phyloP scores from a whole-genome alignment of 352 stramenopile genomes.

The Globisporangium perplexum region DNA sequence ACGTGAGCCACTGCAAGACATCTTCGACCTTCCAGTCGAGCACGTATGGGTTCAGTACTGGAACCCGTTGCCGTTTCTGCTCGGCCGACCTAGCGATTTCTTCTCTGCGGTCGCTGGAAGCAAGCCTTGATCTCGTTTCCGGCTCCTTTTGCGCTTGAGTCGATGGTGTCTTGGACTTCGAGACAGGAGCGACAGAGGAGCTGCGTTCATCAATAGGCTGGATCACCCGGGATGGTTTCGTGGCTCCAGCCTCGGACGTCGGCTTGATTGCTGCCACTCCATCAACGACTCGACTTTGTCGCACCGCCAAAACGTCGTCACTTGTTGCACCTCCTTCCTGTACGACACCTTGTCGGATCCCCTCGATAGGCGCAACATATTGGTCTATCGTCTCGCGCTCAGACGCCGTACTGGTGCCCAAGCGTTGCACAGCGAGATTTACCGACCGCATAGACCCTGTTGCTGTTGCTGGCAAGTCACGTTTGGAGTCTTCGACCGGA shows the following conservation, averaged over 20 bases:
- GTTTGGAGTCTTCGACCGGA: no score
- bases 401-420: not conserved
- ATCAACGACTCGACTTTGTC: no score
- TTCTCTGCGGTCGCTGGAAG: not conserved
- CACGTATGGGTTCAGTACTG: constrained; percentile 15
- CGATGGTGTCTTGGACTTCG: no score
- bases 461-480: no score
- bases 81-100: not conserved
- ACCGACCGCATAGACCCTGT: no score
- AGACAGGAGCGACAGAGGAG: no score
- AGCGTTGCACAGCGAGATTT: no score
- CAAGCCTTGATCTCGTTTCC: no score
- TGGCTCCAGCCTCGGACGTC: no score
- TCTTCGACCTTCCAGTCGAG: constrained; percentile 50
- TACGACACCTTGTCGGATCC: not conserved
- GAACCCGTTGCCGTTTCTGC: not conserved
- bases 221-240: no score
- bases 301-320: not conserved
- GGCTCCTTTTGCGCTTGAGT: not conserved
- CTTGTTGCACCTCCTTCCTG: not conserved
- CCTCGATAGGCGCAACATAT: constrained; percentile 1
- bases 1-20: constrained; percentile 34
- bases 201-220: no score
- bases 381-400: constrained; percentile 8
- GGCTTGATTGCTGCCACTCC: no score